phyloP scores from a whole-genome alignment of 352 stramenopile species.

The Globisporangium cylindrosporum region DNA sequence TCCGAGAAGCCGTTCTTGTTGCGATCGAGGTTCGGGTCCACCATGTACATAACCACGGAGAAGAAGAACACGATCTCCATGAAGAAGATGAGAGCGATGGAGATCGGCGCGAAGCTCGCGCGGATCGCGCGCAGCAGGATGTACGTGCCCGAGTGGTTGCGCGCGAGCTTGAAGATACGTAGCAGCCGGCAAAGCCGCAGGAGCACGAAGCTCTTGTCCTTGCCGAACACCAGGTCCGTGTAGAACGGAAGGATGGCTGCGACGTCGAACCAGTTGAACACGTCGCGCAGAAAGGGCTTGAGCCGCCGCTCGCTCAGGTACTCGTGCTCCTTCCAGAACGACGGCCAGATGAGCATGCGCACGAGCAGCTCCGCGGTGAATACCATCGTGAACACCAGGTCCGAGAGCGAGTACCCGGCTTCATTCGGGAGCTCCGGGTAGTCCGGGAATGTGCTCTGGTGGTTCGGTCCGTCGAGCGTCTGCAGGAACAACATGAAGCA shows the following conservation, averaged over 20 bases:
- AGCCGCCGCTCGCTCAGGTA: conserved; percentile 63
- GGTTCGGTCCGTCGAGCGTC: conserved; percentile 73
- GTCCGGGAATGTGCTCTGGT: conserved; percentile 56
- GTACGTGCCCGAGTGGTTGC: conserved; percentile 78
- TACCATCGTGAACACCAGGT: conserved; percentile 69
- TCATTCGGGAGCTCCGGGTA: conserved; percentile 56
- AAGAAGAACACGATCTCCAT: conserved; percentile 82
- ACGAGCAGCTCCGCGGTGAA: conserved; percentile 72
- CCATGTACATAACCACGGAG: conserved; percentile 77
- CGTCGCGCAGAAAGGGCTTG: conserved; percentile 63
- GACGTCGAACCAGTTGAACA: conserved; percentile 85
- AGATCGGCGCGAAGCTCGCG: conserved; percentile 72
- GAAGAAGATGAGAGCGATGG: conserved; percentile 79
- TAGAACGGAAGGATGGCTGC: conserved; percentile 72
- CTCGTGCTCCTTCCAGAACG: conserved; percentile 66
- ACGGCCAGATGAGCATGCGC: conserved; percentile 70
- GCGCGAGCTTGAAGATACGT: conserved; percentile 79
- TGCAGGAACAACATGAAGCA: conserved; percentile 76
- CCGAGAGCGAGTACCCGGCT: conserved; percentile 51
- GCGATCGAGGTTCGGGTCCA: conserved; percentile 67
- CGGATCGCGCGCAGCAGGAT: conserved; percentile 71
- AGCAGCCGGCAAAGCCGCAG: conserved; percentile 64
- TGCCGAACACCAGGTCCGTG: conserved; percentile 64
- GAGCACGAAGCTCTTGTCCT: conserved; percentile 74
- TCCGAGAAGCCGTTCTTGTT: conserved; percentile 66